Conservation (phyloP, 2,329 filamentous ascomycete species). For the Colletotrichum sidae region DNA sequence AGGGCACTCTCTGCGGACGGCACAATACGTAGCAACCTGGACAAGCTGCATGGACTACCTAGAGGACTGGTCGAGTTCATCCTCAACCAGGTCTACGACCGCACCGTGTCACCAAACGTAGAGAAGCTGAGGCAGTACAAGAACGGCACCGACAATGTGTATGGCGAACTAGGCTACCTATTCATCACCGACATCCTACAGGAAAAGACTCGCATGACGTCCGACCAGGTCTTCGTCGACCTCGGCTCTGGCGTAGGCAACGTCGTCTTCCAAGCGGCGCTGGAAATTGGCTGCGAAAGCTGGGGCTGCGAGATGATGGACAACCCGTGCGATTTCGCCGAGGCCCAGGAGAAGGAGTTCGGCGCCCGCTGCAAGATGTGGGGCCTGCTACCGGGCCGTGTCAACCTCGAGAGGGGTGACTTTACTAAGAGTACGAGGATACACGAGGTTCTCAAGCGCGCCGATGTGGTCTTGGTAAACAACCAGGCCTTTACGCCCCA, state of each 20-base stretch:
- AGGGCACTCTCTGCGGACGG: constrained; percentile 74
- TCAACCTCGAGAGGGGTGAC: constrained; percentile 85
- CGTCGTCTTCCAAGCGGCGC: constrained; percentile 91
- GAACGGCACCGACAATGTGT: constrained; percentile 92
- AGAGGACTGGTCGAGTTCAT: constrained; percentile 83
- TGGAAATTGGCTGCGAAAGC: constrained; percentile 93
- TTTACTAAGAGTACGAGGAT: constrained; percentile 82
- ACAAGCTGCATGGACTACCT: constrained; percentile 75
- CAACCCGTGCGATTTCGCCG: constrained; percentile 85
- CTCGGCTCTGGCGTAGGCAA: constrained; percentile 96
- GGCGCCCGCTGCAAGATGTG: constrained; percentile 86
- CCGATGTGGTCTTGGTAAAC: constrained; percentile 97
- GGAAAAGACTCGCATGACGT: constrained; percentile 80
- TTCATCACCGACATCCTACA: constrained; percentile 88
- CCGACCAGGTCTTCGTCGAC: constrained; percentile 90
- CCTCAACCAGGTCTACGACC: constrained; percentile 87
- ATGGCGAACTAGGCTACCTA: constrained; percentile 89
- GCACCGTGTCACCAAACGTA: constrained; percentile 90
- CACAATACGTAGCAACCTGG: constrained; percentile 78
- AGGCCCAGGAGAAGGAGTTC: constrained; percentile 86
- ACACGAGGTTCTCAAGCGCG: constrained; percentile 78
- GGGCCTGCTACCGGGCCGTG: constrained; percentile 84
- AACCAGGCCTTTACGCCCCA: constrained; percentile 95
- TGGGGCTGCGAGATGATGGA: constrained; percentile 98
- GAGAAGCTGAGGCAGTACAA: constrained; percentile 87